These are phyloP conservation scores for Rhizoctonia solani DNA, from an alignment of 1,284 basidiomycete genomes.

Conservation along the genomic window DNA sequence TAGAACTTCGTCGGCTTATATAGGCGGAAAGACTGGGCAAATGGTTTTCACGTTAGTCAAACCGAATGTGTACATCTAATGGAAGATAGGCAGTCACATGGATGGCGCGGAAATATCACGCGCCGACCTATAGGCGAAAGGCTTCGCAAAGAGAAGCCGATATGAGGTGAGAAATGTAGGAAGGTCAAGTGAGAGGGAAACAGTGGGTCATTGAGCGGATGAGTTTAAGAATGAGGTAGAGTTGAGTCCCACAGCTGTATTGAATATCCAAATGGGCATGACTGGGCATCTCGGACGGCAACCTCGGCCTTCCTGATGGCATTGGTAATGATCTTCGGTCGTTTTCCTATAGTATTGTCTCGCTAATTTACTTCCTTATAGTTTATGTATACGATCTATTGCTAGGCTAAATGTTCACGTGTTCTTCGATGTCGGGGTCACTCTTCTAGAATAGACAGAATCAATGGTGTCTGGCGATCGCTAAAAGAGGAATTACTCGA, in stretches of 20 bases:
- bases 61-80: not conserved
- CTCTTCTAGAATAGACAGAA: not conserved
- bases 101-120: slow-evolving; percentile 2
- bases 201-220: not conserved
- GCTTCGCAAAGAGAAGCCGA: slow-evolving; percentile 5
- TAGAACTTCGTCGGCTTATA: too few species aligned
- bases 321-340: not conserved
- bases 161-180: not conserved
- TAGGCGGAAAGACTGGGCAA: not conserved
- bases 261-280: slow-evolving; percentile 14
- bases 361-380: not conserved
- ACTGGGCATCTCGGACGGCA: slow-evolving; percentile 10
- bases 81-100: slow-evolving; percentile 17
- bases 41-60: slow-evolving; percentile 7
- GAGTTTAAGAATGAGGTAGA: not conserved
- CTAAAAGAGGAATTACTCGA: too few species aligned
- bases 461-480: too few species aligned
- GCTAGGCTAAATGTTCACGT: not conserved
- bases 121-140: not conserved
- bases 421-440: not conserved
- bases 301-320: not conserved
- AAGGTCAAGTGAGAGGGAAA: slow-evolving; percentile 2
- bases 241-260: not conserved
- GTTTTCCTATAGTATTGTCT: not conserved
- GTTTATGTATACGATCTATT: not conserved